A percentile compares a stretch with the other conserved stretches of the same genome.
These are phyloP conservation scores for Colletotrichum sp. DNA, from an alignment of 2,329 filamentous ascomycete genomes.

Conservation along the genomic window DNA sequence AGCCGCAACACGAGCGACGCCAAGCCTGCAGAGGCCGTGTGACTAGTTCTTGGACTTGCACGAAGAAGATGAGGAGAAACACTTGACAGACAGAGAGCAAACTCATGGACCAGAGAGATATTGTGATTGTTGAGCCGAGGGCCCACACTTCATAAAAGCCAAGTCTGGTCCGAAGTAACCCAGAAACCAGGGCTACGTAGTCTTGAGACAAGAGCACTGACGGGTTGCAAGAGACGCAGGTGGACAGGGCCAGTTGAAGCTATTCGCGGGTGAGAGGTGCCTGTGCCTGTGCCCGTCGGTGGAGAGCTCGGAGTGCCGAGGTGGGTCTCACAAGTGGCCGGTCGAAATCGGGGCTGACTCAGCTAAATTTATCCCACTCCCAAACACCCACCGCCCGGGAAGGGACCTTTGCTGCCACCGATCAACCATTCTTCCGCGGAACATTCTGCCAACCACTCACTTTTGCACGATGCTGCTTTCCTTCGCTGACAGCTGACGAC, in stretches of 20 bases:
- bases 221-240: neutral
- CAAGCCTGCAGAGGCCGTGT: neutral
- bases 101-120: neutral
- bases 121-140: neutral
- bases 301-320: neutral
- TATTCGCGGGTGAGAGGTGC: neutral
- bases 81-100: neutral
- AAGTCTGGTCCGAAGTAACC: neutral
- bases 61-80: neutral
- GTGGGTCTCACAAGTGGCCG: neutral
- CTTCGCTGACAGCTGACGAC: neutral
- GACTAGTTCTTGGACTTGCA: neutral
- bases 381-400: neutral
- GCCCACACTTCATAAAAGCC: neutral
- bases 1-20: neutral
- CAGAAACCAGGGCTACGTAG: neutral
- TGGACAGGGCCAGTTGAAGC: neutral
- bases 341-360: neutral
- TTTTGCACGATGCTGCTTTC: slow-evolving; percentile 9
- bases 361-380: neutral
- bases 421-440: neutral
- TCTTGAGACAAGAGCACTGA: slow-evolving; percentile 8
- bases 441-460: neutral
- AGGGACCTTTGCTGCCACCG: neutral
- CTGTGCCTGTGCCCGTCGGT: neutral